Percentiles rank a stretch among this genome's conserved stretches.
phyloP scores from a whole-genome alignment of 176 grass and related monocot genomes.

The Juncus inflexus region DNA sequence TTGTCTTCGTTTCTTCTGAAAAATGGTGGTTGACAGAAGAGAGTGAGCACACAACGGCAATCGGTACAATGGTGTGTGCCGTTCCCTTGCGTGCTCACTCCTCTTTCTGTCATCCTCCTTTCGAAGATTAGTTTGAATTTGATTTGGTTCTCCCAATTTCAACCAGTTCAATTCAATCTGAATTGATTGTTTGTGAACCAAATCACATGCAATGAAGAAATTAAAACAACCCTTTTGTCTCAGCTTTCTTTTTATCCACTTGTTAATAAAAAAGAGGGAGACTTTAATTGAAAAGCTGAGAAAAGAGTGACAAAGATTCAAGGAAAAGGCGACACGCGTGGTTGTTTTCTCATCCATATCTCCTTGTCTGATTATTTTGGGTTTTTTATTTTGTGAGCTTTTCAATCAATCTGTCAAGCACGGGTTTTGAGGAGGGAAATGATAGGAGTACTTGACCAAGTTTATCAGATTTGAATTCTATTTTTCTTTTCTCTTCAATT shows the following conservation, averaged over 20 bases:
- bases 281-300: conserved; percentile 12
- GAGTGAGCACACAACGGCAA: conserved; percentile 63
- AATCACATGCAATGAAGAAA: conserved; percentile 9
- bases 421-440: conserved; percentile 7
- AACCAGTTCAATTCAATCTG: not conserved
- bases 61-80: conserved; percentile 23
- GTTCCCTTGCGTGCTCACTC: conserved; percentile 57
- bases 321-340: conserved; percentile 13
- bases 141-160: not conserved
- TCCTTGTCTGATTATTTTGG: not conserved
- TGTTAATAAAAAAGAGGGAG: not conserved
- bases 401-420: conserved; percentile 3
- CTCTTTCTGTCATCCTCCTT: conserved; percentile 64
- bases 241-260: not conserved
- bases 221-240: not conserved
- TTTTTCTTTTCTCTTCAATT: not conserved
- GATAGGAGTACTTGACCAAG: conserved; percentile 17
- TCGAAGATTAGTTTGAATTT: conserved; percentile 7
- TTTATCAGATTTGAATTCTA: not conserved
- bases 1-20: conserved; percentile 12
- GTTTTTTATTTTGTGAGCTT: not conserved
- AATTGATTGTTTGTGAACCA: conserved; percentile 4
- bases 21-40: conserved; percentile 84
- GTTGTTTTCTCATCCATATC: not conserved
- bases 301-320: not conserved